phyloP scores from a whole-genome alignment of 1,284 basidiomycete genomes.

The Pseudozyma tsukubaensis region DNA sequence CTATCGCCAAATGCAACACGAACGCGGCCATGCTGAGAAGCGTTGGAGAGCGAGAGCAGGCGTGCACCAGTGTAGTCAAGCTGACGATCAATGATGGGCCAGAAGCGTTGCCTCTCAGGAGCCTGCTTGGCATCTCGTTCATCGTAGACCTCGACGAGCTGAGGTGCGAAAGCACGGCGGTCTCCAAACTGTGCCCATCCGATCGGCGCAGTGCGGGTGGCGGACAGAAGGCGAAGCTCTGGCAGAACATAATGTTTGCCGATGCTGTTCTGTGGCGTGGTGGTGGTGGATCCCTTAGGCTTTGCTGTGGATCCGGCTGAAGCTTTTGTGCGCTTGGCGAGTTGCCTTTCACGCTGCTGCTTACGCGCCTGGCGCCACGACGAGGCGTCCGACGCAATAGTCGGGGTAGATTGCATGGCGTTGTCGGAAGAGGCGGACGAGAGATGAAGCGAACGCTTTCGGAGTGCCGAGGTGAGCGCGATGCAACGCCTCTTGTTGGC shows the following conservation, averaged over 20 bases:
- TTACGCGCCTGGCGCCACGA: constrained; percentile 27
- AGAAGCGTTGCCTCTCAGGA: constrained; percentile 44
- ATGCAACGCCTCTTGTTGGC: constrained; percentile 15
- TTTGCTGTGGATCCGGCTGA: not conserved
- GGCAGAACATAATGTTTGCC: constrained; percentile 17
- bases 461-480: not conserved
- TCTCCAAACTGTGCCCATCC: constrained; percentile 19
- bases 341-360: constrained; percentile 6
- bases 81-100: constrained; percentile 44
- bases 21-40: not conserved
- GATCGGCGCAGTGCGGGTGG: constrained; percentile 45
- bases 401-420: not conserved
- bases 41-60: constrained; percentile 36
- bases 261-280: not conserved
- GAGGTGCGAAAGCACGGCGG: not conserved
- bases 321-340: not conserved
- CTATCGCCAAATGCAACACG: too few relatives aligned
- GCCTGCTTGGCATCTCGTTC: constrained; percentile 16
- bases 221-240: constrained; percentile 48
- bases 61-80: constrained; percentile 47
- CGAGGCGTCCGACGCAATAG: not conserved
- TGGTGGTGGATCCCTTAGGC: not conserved
- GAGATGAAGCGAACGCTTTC: constrained; percentile 6
- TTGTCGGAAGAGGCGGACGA: not conserved
- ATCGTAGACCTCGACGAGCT: constrained; percentile 22